Evolutionary conservation across 2,329 filamentous ascomycete species (phyloP), one percentile per base, ranked within the genome.

Genomic region (Acrodontium crateriforme): DNA sequence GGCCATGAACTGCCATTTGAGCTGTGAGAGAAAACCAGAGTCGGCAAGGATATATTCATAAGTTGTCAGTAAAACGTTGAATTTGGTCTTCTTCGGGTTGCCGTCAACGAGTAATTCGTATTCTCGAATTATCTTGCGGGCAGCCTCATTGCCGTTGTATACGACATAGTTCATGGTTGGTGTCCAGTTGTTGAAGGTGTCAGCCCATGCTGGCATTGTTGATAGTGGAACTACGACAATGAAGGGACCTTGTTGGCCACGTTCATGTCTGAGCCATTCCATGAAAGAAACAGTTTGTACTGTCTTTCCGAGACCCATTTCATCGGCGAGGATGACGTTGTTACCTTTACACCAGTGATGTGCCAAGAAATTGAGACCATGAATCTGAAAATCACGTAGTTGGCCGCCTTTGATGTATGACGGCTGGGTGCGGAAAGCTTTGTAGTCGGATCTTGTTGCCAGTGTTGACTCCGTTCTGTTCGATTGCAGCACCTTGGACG

Each of bases 291-390:
- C 85, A 1, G 87, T 94, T 58, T 98, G 89, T 0, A 98, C 89
- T 0, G 89, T 98, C 60, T 98, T 98, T 16, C 89, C 89, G 9
- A 98, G 67, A 45, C 89, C 89, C 89, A 98, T 98, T 58, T 98
- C 89, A 51, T 98, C 89, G 26, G 89, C 89, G 29, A 98, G 69
- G 44, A 98, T 94, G 48, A 95, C 89, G 45, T 95, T 98, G 54
- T 89, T 89, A 30, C 74, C 76, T 46, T 79, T 77, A 29, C 80
- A 82, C 91, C 91, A 98, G 56, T 95, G 93, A 56, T 92, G 83
- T 24, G 82, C 82, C 37, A 98, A 64, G 55, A 94, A 98, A 59
- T 95, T 95, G 35, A 98, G 63, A 16, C 91, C 89, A 40, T 78
- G 82, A 44, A 95, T 69, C 56, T 98, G 91, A 52, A 98, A 98